Base-by-base conservation (phyloP, 106 monocot genomes). In the Acanthochlamys bracteata region DNA sequence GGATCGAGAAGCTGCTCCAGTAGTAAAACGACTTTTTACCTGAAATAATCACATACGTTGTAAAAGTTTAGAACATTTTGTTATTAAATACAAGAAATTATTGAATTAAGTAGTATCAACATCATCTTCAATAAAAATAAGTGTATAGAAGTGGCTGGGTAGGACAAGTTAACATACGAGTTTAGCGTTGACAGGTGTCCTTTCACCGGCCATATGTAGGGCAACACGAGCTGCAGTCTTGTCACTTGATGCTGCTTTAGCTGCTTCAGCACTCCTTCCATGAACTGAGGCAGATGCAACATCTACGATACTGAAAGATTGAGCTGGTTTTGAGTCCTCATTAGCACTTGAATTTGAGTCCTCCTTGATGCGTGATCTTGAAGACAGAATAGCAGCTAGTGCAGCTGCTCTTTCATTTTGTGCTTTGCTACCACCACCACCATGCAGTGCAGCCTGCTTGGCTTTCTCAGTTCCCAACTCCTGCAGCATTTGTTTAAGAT, bases 401-500 rank as follows among this genome's bases (percentile, higher is more conserved):
- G 92, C 92, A 66, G 92, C 92, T 17, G 88, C 88, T 78, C 98
- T 83, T 92, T 92, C 98, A 22, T 86, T 89, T 64, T 82, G 85
- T 57, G 92, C 92, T 84, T 92, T 99, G 73, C 65, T 82, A 15
- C 92, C 98, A 60, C 98, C 98, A 20, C 98, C 92, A 68, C 98
- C 98, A 69, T 77, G 85, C 56, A 99, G 68, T 63, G 87, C 90
- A 63, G 79, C 68, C 66, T 85, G 57, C 64, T 74, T 99, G 25
- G 66, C 98, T 42, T 88, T 85, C 21, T 92, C 98, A 45, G 92
- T 99, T 57, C 92, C 92, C 74, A 99, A 82, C 23, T 83, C 89
- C 53, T 83, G 74, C 20, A 99, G 69, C 92, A 92, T 92, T 99
- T 99, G 92, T 77, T 92, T 99, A 41, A 99, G 70, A 80, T 99